Conservation (phyloP, 225 moss, liverwort and hornwort species). For the Bryum argenteum region DNA sequence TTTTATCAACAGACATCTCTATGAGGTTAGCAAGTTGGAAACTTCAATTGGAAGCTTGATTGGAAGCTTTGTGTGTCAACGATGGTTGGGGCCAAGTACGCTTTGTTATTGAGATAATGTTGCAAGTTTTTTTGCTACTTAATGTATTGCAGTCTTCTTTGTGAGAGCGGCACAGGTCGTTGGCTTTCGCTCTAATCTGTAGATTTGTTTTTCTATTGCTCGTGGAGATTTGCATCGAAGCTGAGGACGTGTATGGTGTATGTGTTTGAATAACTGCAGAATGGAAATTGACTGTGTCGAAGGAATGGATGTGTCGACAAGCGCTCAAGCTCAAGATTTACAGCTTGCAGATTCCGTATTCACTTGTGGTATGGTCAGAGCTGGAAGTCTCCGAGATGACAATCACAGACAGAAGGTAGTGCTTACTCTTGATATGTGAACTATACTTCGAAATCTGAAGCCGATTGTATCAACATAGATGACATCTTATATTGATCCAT, state of each 20-base stretch:
- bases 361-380: constrained; percentile 30
- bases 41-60: not conserved
- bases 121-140: not conserved
- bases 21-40: not conserved
- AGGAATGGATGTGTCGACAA: constrained; percentile 32
- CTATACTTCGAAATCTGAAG: not conserved
- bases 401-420: constrained; percentile 40
- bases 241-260: constrained; percentile 1
- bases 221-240: not conserved
- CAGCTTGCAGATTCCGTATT: constrained; percentile 18
- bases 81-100: not conserved
- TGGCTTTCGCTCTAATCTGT: constrained; percentile 13
- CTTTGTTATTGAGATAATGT: not conserved
- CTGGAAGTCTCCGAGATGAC: constrained; percentile 42
- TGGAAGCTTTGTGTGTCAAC: not conserved
- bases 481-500: not conserved
- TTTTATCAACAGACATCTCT: not conserved
- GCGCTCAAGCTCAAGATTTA: constrained; percentile 22
- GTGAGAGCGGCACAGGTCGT: not conserved
- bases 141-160: not conserved
- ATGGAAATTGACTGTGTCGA: constrained; percentile 48
- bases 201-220: not conserved
- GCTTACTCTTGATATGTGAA: not conserved
- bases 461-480: not conserved
- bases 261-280: constrained; percentile 18